Evolutionary conservation across 805 yeast genomes (phyloP).

Genomic region (Candida parachauliodes): DNA sequence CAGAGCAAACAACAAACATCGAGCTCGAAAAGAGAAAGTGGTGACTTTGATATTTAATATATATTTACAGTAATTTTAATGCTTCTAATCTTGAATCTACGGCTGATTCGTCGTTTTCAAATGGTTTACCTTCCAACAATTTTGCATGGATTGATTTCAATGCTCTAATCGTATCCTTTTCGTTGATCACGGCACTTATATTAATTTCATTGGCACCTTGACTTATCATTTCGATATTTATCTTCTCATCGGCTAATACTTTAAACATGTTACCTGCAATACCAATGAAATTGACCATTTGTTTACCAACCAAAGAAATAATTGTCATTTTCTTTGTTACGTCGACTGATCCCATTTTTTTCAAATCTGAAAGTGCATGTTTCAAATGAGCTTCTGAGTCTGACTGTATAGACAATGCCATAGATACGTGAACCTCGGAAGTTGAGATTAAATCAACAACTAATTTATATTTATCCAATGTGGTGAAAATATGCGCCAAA

Average conservation of each 20-base stretch:
- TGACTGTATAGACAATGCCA: conserved; percentile 83
- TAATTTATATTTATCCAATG: conserved; percentile 74
- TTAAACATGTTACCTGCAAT: conserved; percentile 97
- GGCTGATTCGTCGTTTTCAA: conserved; percentile 23
- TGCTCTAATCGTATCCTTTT: conserved; percentile 78
- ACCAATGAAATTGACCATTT: conserved; percentile 95
- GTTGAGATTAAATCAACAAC: conserved; percentile 96
- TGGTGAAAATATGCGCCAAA: conserved; percentile 83
- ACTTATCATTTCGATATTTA: conserved; percentile 95
- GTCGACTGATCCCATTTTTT: conserved; percentile 83
- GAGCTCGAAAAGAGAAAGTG: conserved; percentile 24
- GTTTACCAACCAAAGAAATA: conserved; percentile 91
- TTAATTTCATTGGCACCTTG: conserved; percentile 99
- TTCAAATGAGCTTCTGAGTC: conserved; percentile 62
- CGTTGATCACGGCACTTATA: conserved; percentile 90
- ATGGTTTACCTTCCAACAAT: conserved; percentile 48
- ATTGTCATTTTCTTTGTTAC: conserved; percentile 85
- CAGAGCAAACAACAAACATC: conserved; percentile 12
- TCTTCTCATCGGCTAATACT: conserved; percentile 83
- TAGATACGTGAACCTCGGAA: conserved; percentile 95
- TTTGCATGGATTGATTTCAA: conserved; percentile 79
- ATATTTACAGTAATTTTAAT: conserved; percentile 15
- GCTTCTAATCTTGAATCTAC: conserved; percentile 30
- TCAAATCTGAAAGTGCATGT: conserved; percentile 73
- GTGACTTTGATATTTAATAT: conserved; percentile 28